Evolutionary conservation across 176 grass and related monocot species (phyloP).

Genomic region (Dendrocalamus sinicus): DNA sequence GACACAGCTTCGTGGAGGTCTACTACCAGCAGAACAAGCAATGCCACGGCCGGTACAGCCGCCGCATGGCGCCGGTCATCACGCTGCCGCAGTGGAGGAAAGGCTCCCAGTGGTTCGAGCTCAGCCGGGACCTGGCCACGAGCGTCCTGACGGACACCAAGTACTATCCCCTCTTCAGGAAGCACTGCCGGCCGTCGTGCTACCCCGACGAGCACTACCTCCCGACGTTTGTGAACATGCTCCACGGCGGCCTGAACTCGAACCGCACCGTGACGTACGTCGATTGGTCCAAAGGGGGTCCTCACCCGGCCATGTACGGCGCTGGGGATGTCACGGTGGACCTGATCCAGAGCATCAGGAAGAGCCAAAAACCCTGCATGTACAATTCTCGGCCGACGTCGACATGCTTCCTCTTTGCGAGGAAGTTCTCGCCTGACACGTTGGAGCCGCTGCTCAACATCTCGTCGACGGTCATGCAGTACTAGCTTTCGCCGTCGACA

Average conservation of each 20-base stretch:
- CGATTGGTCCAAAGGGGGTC: conserved; percentile 61
- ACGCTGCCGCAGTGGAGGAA: conserved; percentile 71
- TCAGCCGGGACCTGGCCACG: conserved; percentile 55
- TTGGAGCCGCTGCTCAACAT: conserved; percentile 68
- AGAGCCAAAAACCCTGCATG: conserved; percentile 51
- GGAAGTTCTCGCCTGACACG: conserved; percentile 75
- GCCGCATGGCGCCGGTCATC: conserved; percentile 73
- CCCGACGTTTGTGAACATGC: conserved; percentile 62
- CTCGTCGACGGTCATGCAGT: conserved; percentile 64
- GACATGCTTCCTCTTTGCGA: conserved; percentile 79
- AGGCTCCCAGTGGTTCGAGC: conserved; percentile 85
- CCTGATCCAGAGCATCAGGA: conserved; percentile 64
- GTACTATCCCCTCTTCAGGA: conserved; percentile 65
- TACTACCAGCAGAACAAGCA: conserved; percentile 53
- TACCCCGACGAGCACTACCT: conserved; percentile 98
- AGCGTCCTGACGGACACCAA: conserved; percentile 54
- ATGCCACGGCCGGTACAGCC: conserved; percentile 72
- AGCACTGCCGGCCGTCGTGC: conserved; percentile 70
- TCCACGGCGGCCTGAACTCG: conserved; percentile 55
- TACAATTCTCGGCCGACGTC: conserved; percentile 54
- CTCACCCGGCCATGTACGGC: conserved; percentile 72
- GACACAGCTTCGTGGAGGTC: conserved; percentile 79
- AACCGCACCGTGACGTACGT: conserved; percentile 85
- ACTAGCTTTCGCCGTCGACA: conserved; percentile 8
- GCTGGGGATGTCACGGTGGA: conserved; percentile 46